A percentile compares a stretch with the other conserved stretches of the same genome.
These are phyloP conservation scores for Ascochyta koolunga DNA, from an alignment of 2,329 filamentous ascomycete genomes.

Conservation along the genomic window DNA sequence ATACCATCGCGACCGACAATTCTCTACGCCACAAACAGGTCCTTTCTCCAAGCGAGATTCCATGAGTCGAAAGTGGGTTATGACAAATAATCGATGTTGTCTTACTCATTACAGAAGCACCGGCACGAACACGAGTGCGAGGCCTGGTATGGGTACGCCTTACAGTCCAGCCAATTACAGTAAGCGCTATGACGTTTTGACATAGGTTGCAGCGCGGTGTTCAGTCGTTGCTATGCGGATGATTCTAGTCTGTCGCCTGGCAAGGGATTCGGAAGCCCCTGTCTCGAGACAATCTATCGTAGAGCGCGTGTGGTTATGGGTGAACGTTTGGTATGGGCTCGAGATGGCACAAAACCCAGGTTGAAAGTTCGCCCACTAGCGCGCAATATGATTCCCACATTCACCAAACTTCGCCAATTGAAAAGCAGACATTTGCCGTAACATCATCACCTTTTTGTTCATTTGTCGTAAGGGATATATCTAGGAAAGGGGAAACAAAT, in stretches of 20 bases:
- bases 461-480: conserved; percentile 46
- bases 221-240: not conserved
- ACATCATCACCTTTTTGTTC: conserved; percentile 45
- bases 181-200: not conserved
- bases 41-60: conserved; percentile 29
- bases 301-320: not conserved
- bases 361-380: conserved; percentile 30
- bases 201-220: conserved; percentile 5
- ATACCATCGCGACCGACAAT: conserved; percentile 71
- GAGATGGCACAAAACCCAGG: conserved; percentile 2
- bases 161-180: conserved; percentile 3
- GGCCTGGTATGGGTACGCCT: too few relatives aligned
- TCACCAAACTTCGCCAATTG: conserved; percentile 32
- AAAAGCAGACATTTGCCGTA: conserved; percentile 29
- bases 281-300: not conserved
- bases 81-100: not conserved
- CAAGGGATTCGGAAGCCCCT: too few relatives aligned
- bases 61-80: conserved; percentile 8
- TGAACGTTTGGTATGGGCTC: not conserved
- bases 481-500: conserved; percentile 40
- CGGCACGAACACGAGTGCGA: not conserved
- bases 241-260: not conserved
- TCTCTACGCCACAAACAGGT: conserved; percentile 59
- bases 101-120: not conserved
- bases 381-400: conserved; percentile 30